phyloP scores from a whole-genome alignment of 495 filamentous ascomycete species.

The Recurvomyces mirabilis region DNA sequence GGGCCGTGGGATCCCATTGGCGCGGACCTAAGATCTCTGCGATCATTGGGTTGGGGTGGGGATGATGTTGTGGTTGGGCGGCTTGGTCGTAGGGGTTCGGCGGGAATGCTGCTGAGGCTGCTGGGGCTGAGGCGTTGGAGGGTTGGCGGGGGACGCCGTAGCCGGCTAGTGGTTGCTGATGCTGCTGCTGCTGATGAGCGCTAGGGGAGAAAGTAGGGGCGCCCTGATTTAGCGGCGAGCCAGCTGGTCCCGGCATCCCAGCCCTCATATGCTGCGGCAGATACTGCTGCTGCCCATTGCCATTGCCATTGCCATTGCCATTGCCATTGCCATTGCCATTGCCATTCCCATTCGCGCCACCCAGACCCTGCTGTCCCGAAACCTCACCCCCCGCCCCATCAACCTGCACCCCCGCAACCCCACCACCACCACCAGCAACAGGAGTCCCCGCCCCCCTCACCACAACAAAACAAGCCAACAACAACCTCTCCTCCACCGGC shows the following conservation, averaged over 20 bases:
- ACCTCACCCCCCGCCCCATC: not conserved
- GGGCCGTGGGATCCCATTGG: constrained; percentile 22
- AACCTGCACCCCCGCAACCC: too few relatives aligned
- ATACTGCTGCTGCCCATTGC: constrained; percentile 5
- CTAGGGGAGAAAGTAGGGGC: constrained; percentile 13
- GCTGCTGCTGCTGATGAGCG: not conserved
- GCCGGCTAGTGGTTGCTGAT: constrained; percentile 9
- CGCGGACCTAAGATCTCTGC: constrained; percentile 22
- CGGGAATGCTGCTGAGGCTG: constrained; percentile 4
- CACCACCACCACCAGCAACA: too few relatives aligned
- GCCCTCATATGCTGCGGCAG: constrained; percentile 16
- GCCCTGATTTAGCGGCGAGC: constrained; percentile 11
- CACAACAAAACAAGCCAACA: constrained; percentile 63
- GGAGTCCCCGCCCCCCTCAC: constrained; percentile 8
- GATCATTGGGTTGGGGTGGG: constrained; percentile 15
- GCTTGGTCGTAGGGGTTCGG: constrained; percentile 12
- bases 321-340: constrained; percentile 5
- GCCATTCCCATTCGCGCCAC: too few relatives aligned
- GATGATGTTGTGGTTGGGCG: constrained; percentile 6
- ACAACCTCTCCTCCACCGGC: constrained; percentile 50
- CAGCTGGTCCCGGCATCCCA: constrained; percentile 10
- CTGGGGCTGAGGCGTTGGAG: too few relatives aligned
- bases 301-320: constrained; percentile 6
- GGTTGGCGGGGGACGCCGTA: constrained; percentile 4
- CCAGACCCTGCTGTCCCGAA: not conserved